Evolutionary conservation across 495 filamentous ascomycete species (phyloP), one percentile per base, ranked within the genome.

Genomic region (Apodospora peruviana): DNA sequence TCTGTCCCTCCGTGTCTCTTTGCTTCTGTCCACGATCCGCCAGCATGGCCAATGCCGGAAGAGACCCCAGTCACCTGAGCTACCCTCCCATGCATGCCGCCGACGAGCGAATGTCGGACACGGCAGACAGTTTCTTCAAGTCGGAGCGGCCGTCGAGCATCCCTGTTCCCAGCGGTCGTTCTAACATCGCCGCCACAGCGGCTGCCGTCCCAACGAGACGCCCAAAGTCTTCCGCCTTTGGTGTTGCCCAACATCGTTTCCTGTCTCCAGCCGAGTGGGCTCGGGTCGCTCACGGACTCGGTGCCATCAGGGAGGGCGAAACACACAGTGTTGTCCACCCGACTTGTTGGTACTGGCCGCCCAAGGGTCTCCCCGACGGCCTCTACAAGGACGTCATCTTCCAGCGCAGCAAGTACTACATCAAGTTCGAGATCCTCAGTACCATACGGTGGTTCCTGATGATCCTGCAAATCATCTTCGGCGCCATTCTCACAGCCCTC

Each of bases 401-500:
- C 12, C 61, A 70, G 48, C 66, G 67, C 37, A 59, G 70, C 40
- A 71, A 70, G 38, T 72, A 69, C 49, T 56, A 51, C 14, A 57
- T 64, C 44, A 49, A 43, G 16, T 73, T 68, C 51, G 60, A 65
- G 47, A 16, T 52, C 8, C 47, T 72, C 21, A 59, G 62, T 24
- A 50, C 50, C 16, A 18, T 72, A 18, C 59, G 57, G 23, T 75
- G 72, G 72, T 8, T 62, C 36, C 49, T 73, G 40, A 66, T 75
- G 67, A 50, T 74, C 12, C 20, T 68, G 3, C 72, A 75, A 45
- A 65, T 75, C 40, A 59, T 67, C 9, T 50, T 75, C 25, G 69
- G 71, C 36, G 71, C 72, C 12, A 56, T 68, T 1, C 54, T 75
- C 45, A 75, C 72, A 0, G 72, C 72, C 0, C 62, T 75, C 24